A percentile compares a stretch with the other conserved stretches of the same genome.
phyloP scores from a whole-genome alignment of 129 eudicot genomes.

The Kitagawia praeruptora region DNA sequence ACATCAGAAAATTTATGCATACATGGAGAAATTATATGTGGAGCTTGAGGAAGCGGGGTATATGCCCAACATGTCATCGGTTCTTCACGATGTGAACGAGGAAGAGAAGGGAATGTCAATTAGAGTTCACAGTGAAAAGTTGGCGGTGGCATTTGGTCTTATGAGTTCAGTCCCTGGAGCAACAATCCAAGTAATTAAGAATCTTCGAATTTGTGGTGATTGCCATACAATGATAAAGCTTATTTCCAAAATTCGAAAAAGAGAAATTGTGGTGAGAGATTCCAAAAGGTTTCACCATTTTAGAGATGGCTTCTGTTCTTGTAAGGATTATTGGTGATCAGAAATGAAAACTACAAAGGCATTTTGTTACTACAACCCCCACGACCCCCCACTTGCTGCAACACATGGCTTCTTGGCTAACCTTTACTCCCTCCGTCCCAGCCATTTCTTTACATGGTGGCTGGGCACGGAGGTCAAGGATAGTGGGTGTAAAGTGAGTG shows the following conservation, averaged over 20 bases:
- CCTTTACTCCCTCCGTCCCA: no score
- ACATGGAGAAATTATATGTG: slow-evolving; percentile 34
- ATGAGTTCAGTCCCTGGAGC: slow-evolving; percentile 56
- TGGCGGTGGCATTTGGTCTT: slow-evolving; percentile 56
- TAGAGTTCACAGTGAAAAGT: slow-evolving; percentile 54
- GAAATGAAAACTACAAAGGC: background rate
- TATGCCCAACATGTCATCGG: slow-evolving; percentile 47
- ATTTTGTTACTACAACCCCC: background rate
- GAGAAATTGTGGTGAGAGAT: slow-evolving; percentile 56
- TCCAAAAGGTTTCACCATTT: slow-evolving; percentile 62
- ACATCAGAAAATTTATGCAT: slow-evolving; percentile 38
- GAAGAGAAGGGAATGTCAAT: slow-evolving; percentile 62
- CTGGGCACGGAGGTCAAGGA: no score
- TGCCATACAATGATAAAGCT: slow-evolving; percentile 52
- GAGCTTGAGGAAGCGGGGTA: slow-evolving; percentile 52
- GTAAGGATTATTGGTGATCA: slow-evolving; percentile 49
- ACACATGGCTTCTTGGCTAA: no score
- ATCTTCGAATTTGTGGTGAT: slow-evolving; percentile 55
- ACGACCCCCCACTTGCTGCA: background rate
- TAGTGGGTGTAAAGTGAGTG: no score
- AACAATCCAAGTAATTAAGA: slow-evolving; percentile 47
- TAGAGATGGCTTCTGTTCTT: slow-evolving; percentile 44
- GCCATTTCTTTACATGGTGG: no score
- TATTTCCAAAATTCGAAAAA: slow-evolving; percentile 40
- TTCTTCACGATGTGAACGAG: slow-evolving; percentile 47